Evolutionary conservation across 768 basidiomycete genomes (phyloP), one percentile per base, ranked within the genome.

Genomic region (Tylopilus intermedius): DNA sequence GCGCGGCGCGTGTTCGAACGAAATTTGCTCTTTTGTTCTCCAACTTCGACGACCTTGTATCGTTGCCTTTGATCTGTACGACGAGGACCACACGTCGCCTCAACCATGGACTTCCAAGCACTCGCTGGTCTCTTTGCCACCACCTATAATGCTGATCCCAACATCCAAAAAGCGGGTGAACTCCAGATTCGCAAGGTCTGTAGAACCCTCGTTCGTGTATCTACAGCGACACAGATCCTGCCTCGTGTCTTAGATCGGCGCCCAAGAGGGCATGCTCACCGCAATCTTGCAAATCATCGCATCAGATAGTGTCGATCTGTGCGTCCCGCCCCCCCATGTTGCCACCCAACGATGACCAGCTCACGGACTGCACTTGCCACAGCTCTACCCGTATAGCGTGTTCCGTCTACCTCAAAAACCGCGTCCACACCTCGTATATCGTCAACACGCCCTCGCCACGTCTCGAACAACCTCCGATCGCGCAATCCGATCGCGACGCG

Each of bases 361-460:
- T 53, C 52, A 50, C 26, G 9, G n/a, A 30, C 24, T 8, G 18
- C 42, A 4, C 48, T 18, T 53, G 35, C 27, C 8, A 39, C 45
- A 91, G 88, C 52, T 78, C 88, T 24, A 90, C 86, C 50, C 88
- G 90, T 38, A 90, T 93, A 62, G 86, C 92, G 0, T 85, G 87
- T 59, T 79, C 86, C 13, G 88, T 95, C 21, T 95, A 86, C 80
- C 76, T 94, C 62, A 95, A 95, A 72, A 95, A 95, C 68, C 86
- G 93, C 62, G 82, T 94, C 54, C 78, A 80, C 51, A 75, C 76
- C 5, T 77, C 77, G 18, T 94, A 92, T 65, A 67, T 76, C 56
- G 61, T 81, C 61, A 80, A 83, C 53, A 45, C 49, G 41, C 48
- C 57, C 32, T 52, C 51, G 29, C 67, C 77, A 47, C 79, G 82